Percentiles rank a stretch among this genome's conserved stretches.
Evolutionary conservation across 495 filamentous ascomycete species (phyloP).

Genomic region (Terfezia claveryi): DNA sequence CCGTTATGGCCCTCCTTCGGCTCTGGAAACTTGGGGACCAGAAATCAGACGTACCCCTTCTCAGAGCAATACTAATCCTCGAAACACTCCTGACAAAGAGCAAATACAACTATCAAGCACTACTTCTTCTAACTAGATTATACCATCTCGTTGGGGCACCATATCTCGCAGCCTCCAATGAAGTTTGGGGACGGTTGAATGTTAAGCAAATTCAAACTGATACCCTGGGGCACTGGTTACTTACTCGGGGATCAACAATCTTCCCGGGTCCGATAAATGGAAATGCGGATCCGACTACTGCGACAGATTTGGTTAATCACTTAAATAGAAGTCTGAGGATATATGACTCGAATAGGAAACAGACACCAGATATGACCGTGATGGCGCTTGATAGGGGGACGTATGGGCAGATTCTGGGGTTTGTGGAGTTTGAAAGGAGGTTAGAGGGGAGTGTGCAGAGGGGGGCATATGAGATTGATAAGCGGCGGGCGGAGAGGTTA

Average conservation of each 20-base stretch:
- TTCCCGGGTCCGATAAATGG: constrained; percentile 9
- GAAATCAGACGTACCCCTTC: constrained; percentile 22
- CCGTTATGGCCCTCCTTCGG: constrained; percentile 32
- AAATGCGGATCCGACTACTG: neutral
- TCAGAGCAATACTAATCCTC: constrained; percentile 31
- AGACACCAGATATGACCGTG: constrained; percentile 19
- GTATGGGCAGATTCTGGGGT: constrained; percentile 21
- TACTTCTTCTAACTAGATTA: constrained; percentile 32
- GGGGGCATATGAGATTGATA: constrained; percentile 18
- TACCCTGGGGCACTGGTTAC: constrained; percentile 34
- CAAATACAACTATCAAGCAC: constrained; percentile 35
- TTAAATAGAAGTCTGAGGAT: neutral
- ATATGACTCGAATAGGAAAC: constrained; percentile 15
- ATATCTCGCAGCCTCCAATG: constrained; percentile 28
- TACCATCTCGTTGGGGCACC: constrained; percentile 33
- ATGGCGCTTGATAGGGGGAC: constrained; percentile 20
- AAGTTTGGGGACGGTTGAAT: constrained; percentile 30
- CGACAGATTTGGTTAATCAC: neutral
- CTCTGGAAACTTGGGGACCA: constrained; percentile 17
- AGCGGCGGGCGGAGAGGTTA: constrained; percentile 14
- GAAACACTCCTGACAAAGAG: constrained; percentile 29
- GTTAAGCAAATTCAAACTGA: constrained; percentile 41
- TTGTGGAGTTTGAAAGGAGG: constrained; percentile 18
- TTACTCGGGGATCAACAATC: constrained; percentile 35
- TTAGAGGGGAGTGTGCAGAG: constrained; percentile 17